Conservation (phyloP, 1,139 yeast genomes). For the Blastobotrys apis region DNA sequence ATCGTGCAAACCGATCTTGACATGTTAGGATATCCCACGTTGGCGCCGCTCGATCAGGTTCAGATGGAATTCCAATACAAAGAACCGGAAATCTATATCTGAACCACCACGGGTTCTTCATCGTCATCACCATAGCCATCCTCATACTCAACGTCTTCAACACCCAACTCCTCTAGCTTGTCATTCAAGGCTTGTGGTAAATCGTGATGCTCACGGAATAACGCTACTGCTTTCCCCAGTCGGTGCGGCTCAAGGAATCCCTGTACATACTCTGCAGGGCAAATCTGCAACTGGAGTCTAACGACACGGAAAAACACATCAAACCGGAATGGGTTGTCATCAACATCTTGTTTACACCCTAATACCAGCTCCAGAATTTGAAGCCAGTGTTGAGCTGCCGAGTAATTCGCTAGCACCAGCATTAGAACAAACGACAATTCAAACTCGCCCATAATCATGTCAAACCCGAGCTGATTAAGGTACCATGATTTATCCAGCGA, state of each 20-base stretch:
- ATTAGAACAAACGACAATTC: slow-evolving; percentile 39
- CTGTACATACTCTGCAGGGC: slow-evolving; percentile 41
- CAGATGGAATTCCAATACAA: slow-evolving; percentile 7
- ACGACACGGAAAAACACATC: slow-evolving; percentile 31
- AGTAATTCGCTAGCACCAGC: slow-evolving; percentile 43
- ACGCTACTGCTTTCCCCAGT: slow-evolving; percentile 21
- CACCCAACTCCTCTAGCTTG: background rate
- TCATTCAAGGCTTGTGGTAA: background rate
- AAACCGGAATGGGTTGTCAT: slow-evolving; percentile 20
- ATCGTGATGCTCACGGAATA: slow-evolving; percentile 13
- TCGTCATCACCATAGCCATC: background rate
- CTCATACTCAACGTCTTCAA: background rate
- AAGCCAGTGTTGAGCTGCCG: slow-evolving; percentile 46
- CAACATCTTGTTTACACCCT: slow-evolving; percentile 28
- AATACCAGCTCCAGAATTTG: slow-evolving; percentile 37
- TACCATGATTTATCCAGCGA: slow-evolving; percentile 45
- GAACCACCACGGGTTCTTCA: background rate
- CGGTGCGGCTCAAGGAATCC: slow-evolving; percentile 31
- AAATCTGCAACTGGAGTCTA: slow-evolving; percentile 31
- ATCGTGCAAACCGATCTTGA: background rate
- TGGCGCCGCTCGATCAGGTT: background rate
- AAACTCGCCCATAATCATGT: slow-evolving; percentile 39
- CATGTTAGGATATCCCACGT: background rate
- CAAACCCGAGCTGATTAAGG: slow-evolving; percentile 30
- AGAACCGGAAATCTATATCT: slow-evolving; percentile 3